Evolutionary conservation across 257 asterid species (phyloP).

Genomic region (Salvia miltiorrhiza): DNA sequence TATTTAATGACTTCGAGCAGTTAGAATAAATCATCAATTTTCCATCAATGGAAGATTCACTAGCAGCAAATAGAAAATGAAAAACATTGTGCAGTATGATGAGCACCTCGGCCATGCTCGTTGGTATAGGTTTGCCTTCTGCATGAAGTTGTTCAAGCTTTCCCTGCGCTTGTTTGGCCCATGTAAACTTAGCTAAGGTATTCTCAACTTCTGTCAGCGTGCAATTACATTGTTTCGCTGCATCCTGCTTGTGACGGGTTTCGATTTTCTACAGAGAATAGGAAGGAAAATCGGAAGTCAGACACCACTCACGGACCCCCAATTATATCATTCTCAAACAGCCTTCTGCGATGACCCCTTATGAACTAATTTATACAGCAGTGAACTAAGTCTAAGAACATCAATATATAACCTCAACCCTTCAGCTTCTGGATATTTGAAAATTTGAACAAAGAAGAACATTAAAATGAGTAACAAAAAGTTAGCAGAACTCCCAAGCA

Average conservation of each 20-base stretch:
- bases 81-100: constrained; percentile 2
- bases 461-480: no score
- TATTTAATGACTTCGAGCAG: background rate
- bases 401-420: background rate
- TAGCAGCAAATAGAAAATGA: background rate
- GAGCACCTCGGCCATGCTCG: constrained; percentile 74
- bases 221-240: constrained; percentile 76
- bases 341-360: constrained; percentile 5
- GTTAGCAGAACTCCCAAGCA: no score
- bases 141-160: constrained; percentile 65
- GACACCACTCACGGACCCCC: background rate
- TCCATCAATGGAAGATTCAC: background rate
- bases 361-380: background rate
- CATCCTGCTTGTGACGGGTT: constrained; percentile 58
- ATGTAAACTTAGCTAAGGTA: constrained; percentile 69
- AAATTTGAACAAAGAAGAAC: background rate
- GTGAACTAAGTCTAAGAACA: constrained; percentile 9
- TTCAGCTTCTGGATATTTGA: background rate
- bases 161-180: constrained; percentile 83
- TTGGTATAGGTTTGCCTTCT: constrained; percentile 91
- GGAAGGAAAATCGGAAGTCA: constrained; percentile 2
- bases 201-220: constrained; percentile 68
- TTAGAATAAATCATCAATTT: background rate
- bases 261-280: constrained; percentile 50
- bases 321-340: constrained; percentile 4